Base-by-base conservation (phyloP, 352 stramenopile species). In the Phytophthora vignae region DNA sequence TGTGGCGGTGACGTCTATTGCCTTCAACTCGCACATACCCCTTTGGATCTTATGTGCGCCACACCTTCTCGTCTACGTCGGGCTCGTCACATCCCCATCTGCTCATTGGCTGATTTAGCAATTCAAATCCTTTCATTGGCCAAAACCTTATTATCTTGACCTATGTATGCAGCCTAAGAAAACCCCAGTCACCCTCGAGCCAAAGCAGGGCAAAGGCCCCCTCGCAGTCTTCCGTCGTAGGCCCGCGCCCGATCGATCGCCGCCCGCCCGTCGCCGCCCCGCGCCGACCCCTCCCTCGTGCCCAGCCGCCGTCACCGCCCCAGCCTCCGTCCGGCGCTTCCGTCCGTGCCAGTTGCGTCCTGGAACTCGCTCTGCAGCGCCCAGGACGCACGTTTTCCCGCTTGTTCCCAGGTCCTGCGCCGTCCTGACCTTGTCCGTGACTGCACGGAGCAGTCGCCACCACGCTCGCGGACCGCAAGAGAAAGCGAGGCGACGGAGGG, bases 401-500 rank as follows among this genome's bases (percentile, higher is more conserved):
- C 48, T 40, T 52, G 31, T 27, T 15, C 9, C 31, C 46, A 14
- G 11, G 40, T 48, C 40, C 40, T n/a, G 40, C 40, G 17, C 40
- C 40, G 40, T 60, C 40, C 69, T 60, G 60, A 25, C 12, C 52
- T 60, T 14, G 38, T 69, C 69, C 53, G 56, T 69, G 63, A 68
- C 55, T 68, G 60, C 46, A 75, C 68, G 68, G 60, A 75, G 57
- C 55, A 67, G 66, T 65, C 50, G 58, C 61, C 68, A 74, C 73
- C 60, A 75, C 76, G 69, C 71, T 78, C 67, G 78, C 78, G 49
- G 74, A 87, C 77, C 81, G 81, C 68, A 86, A 87, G 70, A 82
- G 81, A 69, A 87, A 89, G 69, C 79, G 81, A 71, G 75, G 75
- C 74, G 77, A 83, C 70, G 74, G 70, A 82, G 79, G 69, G 58